These are phyloP conservation scores for Microthyrium microscopicum DNA, from an alignment of 2,329 filamentous ascomycete genomes.

Conservation along the genomic window DNA sequence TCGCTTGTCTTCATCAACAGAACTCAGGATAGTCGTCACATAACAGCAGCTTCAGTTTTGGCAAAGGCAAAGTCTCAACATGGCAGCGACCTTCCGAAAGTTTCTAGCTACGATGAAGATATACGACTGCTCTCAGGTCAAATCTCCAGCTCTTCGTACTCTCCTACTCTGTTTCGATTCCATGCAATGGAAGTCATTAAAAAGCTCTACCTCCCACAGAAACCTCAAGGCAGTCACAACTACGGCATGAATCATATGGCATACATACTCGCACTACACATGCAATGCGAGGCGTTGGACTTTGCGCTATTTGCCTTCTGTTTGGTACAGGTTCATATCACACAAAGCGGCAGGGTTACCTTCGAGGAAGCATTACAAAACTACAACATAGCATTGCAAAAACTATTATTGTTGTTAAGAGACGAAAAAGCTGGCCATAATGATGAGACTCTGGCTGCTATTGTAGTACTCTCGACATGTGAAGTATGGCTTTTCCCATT, in stretches of 20 bases:
- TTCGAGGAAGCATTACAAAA: not conserved
- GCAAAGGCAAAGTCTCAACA: too few relatives aligned
- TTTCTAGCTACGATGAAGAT: too few relatives aligned
- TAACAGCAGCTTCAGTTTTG: not conserved
- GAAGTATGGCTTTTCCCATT: not conserved
- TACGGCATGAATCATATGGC: not conserved
- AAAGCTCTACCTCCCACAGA: not conserved
- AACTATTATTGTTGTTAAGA: not conserved
- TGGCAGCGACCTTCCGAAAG: too few relatives aligned
- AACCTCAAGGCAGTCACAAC: not conserved
- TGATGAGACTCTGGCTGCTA: constrained; percentile 3
- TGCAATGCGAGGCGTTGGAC: not conserved
- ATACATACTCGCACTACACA: not conserved
- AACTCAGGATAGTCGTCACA: not conserved
- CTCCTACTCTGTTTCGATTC: too few relatives aligned
- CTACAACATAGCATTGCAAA: constrained; percentile 1
- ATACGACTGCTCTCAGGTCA: too few relatives aligned
- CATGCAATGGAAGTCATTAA: too few relatives aligned
- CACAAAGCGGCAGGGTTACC: not conserved
- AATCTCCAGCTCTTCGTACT: too few relatives aligned
- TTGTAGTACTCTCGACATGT: constrained; percentile 1
- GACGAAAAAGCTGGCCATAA: not conserved
- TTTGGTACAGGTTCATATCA: not conserved
- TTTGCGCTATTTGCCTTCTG: not conserved
- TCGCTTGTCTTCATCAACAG: constrained; percentile 4